Percentiles rank a stretch among this genome's conserved stretches.
phyloP scores from a whole-genome alignment of 2,329 filamentous ascomycete genomes.

The Stylonectria norvegica region DNA sequence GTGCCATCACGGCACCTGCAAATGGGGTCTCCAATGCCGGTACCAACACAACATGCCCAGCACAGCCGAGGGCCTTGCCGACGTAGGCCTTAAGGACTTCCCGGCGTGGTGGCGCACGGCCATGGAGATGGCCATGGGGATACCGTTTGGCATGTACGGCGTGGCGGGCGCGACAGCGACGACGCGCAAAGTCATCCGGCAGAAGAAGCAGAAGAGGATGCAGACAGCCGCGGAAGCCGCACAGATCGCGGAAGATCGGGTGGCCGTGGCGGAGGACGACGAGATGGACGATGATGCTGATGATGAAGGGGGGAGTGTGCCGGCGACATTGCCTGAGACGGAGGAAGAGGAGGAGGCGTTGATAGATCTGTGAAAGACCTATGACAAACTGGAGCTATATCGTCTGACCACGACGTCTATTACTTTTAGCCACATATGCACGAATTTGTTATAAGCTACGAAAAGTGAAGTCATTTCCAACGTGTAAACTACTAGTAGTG shows the following conservation, averaged over 20 bases:
- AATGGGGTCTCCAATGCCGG: constrained; percentile 41
- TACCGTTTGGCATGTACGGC: constrained; percentile 8
- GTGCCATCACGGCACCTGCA: constrained; percentile 47
- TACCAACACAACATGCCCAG: constrained; percentile 48
- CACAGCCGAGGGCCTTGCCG: constrained; percentile 36
- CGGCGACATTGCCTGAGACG: not conserved
- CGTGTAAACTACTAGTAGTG: no score
- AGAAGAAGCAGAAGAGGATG: constrained; percentile 2
- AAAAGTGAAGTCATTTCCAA: no score
- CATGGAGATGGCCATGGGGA: constrained; percentile 13
- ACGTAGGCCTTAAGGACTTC: constrained; percentile 40
- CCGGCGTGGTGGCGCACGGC: constrained; percentile 42
- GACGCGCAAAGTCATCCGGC: constrained; percentile 12
- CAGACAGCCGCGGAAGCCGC: not conserved
- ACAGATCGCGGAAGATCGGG: not conserved
- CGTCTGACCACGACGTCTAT: no score
- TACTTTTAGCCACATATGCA: no score
- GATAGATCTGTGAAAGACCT: not conserved
- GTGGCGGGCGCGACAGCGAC: constrained; percentile 6
- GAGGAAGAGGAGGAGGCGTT: not conserved
- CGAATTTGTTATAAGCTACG: no score
- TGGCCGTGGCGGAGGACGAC: not conserved
- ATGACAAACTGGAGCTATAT: not conserved
- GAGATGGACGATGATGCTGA: not conserved
- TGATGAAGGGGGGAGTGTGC: not conserved